phyloP scores from a whole-genome alignment of 164 flowering plant genomes.

The Brasenia schreberi region DNA sequence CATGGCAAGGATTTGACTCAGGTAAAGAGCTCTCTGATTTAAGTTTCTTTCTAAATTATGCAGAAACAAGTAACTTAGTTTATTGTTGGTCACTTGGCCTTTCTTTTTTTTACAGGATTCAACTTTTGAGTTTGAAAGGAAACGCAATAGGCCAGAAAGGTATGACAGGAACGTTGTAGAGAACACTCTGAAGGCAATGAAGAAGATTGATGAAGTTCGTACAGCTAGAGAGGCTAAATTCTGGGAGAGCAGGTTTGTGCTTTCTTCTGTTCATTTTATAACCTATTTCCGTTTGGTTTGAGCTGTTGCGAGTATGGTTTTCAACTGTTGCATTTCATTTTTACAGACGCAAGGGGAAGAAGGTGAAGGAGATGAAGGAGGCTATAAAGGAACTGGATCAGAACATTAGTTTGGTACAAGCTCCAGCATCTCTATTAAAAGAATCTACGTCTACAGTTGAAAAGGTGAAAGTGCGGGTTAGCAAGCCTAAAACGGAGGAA shows the following conservation, averaged over 20 bases:
- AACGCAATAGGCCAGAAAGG: constrained; percentile 21
- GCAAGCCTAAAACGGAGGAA: constrained; percentile 20
- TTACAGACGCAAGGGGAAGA: constrained; percentile 7
- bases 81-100: not conserved
- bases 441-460: constrained; percentile 39
- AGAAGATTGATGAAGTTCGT: constrained; percentile 15
- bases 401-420: constrained; percentile 40
- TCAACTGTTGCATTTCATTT: not conserved
- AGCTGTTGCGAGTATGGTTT: not conserved
- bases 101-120: constrained; percentile 10
- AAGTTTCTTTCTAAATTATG: not conserved
- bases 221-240: constrained; percentile 9
- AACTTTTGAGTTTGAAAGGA: constrained; percentile 23
- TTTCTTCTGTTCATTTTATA: not conserved
- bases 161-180: constrained; percentile 13
- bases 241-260: constrained; percentile 9
- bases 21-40: constrained; percentile 17
- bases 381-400: constrained; percentile 42
- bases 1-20: constrained; percentile 93
- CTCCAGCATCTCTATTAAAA: constrained; percentile 25
- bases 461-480: constrained; percentile 12
- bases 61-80: not conserved
- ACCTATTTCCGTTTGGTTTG: not conserved
- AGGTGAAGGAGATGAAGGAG: constrained; percentile 14
- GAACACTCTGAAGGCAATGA: constrained; percentile 20